Evolutionary conservation across 306 rosid genomes (phyloP), one percentile per base, ranked within the genome.

Genomic region (Sicyos edulis): DNA sequence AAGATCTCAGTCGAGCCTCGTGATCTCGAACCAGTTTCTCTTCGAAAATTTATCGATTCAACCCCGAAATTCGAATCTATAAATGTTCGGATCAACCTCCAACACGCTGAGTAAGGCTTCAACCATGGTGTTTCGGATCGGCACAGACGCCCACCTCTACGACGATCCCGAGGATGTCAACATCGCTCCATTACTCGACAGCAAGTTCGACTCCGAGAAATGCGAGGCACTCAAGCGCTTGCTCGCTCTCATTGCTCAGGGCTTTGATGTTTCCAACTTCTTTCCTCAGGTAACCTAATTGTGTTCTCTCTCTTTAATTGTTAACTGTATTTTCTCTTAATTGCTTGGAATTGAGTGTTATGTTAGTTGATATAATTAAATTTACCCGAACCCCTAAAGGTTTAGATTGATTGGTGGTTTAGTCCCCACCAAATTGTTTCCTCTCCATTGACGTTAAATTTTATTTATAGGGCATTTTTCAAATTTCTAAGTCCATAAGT

Each of bases 81-180:
- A 49, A 10, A 93, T 93, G 99, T 93, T 93, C 78, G 96, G 96
- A 19, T 96, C 95, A 26, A 91, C 99, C 72, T 92, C 98, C 70
- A 97, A 91, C 32, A 83, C 95, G 51, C 85, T 91, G 79, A 95
- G 91, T 81, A 91, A 91, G 78, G 99, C 97, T n/a, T 95, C 97
- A 16, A 86, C 99, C 58, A 78, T 87, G 75, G 91, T 95, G 80
- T 87, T 89, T 81, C 91, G 97, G 76, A 91, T 95, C 87, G 97
- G 99, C 15, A 88, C 99, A n/a, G 99, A 95, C 75, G 97, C 99
- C 3, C 97, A 91, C 80, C 97, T 95, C 75, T 95, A 95, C 91
- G 97, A 95, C 82, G 99, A 95, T 24, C 99, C 99, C 24, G 96
- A 91, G 5, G 96, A 95, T 26, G 99, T 85, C 55, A 91, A 70